Percentiles rank a stretch among this genome's conserved stretches.
Evolutionary conservation across 768 basidiomycete species (phyloP).

Genomic region (Mycena maculata): DNA sequence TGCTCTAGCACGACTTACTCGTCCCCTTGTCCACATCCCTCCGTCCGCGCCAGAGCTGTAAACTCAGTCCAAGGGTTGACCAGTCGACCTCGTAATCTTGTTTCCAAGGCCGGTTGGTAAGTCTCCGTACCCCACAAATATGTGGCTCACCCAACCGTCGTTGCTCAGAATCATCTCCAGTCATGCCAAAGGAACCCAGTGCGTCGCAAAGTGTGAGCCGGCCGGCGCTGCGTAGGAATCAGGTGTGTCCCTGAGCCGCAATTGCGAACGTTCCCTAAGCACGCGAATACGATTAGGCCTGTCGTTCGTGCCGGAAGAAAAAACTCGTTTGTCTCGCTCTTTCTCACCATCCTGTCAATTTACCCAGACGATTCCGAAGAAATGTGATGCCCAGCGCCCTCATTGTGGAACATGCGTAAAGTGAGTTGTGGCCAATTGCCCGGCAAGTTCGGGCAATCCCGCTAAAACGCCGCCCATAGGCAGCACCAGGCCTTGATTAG

Average conservation of each 20-base stretch:
- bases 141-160: background rate
- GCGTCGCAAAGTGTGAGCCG: slow-evolving; percentile 54
- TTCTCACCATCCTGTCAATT: background rate
- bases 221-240: slow-evolving; percentile 82
- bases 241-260: slow-evolving; percentile 55
- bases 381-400: slow-evolving; percentile 90
- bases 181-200: slow-evolving; percentile 78
- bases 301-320: slow-evolving; percentile 84
- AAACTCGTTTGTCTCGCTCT: slow-evolving; percentile 72
- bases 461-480: slow-evolving; percentile 49
- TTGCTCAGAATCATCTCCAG: background rate
- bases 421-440: slow-evolving; percentile 56
- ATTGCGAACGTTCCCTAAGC: slow-evolving; percentile 6
- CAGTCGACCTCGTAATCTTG: background rate
- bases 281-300: slow-evolving; percentile 62
- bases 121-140: slow-evolving; percentile 6
- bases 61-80: background rate
- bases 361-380: slow-evolving; percentile 55
- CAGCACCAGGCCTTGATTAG: slow-evolving; percentile 86
- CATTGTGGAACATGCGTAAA: slow-evolving; percentile 89
- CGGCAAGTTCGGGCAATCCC: background rate
- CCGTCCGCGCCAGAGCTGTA: background rate
- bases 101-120: background rate
- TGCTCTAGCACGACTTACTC: background rate
- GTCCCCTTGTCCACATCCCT: background rate